Conservation (phyloP, 2,329 filamentous ascomycete species). For the Aureobasidium pullulans region DNA sequence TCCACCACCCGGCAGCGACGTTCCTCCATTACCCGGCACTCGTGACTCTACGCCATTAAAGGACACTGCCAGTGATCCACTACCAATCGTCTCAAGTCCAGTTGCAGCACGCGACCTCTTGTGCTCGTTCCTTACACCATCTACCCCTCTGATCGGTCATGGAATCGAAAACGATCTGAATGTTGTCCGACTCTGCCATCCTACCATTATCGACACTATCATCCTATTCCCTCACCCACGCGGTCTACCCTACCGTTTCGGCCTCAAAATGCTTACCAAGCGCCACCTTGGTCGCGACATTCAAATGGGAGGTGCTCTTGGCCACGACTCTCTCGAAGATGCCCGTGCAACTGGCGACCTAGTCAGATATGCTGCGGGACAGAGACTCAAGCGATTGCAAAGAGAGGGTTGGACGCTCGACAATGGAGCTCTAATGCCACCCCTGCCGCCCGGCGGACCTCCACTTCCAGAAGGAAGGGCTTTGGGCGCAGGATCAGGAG, state of each 20-base stretch:
- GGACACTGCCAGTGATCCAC: slow-evolving; percentile 18
- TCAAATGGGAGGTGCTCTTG: slow-evolving; percentile 58
- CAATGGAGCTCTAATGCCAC: slow-evolving; percentile 35
- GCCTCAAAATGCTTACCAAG: slow-evolving; percentile 68
- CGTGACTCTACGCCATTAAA: slow-evolving; percentile 12
- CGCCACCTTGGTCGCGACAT: slow-evolving; percentile 67
- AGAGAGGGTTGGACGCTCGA: slow-evolving; percentile 59
- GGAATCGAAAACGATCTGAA: slow-evolving; percentile 95
- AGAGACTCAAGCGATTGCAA: slow-evolving; percentile 63
- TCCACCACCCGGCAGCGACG: slow-evolving; percentile 8
- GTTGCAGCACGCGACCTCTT: slow-evolving; percentile 67
- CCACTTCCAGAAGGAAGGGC: slow-evolving; percentile 4
- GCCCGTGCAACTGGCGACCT: slow-evolving; percentile 83
- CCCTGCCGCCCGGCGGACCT: background rate
- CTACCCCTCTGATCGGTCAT: slow-evolving; percentile 83
- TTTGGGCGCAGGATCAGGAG: slow-evolving; percentile 1
- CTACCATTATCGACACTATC: slow-evolving; percentile 76
- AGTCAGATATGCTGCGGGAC: slow-evolving; percentile 61
- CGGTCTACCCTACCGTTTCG: slow-evolving; percentile 69
- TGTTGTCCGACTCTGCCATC: slow-evolving; percentile 73
- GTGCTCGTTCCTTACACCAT: slow-evolving; percentile 64
- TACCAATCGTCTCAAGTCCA: slow-evolving; percentile 72
- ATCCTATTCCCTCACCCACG: slow-evolving; percentile 71
- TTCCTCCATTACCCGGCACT: background rate
- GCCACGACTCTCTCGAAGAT: slow-evolving; percentile 91